Percentiles rank a stretch among this genome's conserved stretches.
Conservation (phyloP, 2,329 filamentous ascomycete genomes). For the Remersonia thermophila region DNA sequence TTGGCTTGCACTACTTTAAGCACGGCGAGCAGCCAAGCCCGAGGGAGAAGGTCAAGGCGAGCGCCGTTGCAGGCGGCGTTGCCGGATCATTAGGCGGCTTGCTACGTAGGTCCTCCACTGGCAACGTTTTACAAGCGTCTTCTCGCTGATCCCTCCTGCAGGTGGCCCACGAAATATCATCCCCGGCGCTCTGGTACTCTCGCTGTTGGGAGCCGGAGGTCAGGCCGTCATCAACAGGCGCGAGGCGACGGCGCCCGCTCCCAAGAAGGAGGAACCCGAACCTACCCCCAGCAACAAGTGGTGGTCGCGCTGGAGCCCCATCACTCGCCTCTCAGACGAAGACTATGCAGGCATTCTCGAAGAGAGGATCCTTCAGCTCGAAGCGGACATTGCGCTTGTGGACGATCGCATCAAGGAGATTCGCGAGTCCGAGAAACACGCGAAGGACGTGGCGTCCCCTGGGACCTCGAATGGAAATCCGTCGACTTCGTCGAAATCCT, state of each 20-base stretch:
- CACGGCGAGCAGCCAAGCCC: conserved; percentile 40
- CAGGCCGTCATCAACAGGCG: conserved; percentile 17
- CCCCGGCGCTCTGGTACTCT: conserved; percentile 38
- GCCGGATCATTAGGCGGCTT: conserved; percentile 50
- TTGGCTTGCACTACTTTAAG: conserved; percentile 36
- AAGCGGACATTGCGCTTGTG: conserved; percentile 67
- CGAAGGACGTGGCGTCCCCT: neutral
- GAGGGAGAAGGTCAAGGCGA: conserved; percentile 52
- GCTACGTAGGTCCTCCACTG: conserved; percentile 30
- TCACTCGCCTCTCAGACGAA: conserved; percentile 55
- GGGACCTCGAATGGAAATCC: neutral
- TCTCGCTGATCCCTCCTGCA: conserved; percentile 18
- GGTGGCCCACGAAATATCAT: conserved; percentile 42
- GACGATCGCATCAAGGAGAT: conserved; percentile 56
- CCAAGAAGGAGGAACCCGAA: neutral
- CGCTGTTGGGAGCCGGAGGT: conserved; percentile 24
- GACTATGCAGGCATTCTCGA: conserved; percentile 59
- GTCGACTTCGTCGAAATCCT: neutral
- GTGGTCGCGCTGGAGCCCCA: conserved; percentile 59
- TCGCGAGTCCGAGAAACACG: conserved; percentile 13
- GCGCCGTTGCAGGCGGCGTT: conserved; percentile 57
- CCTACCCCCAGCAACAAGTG: neutral
- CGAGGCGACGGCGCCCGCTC: conserved; percentile 1
- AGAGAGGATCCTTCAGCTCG: conserved; percentile 57
- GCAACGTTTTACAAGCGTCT: too few species aligned